Percentiles rank a stretch among this genome's conserved stretches.
Evolutionary conservation across 2,329 filamentous ascomycete genomes (phyloP).

Genomic region (Botrytis elliptica): DNA sequence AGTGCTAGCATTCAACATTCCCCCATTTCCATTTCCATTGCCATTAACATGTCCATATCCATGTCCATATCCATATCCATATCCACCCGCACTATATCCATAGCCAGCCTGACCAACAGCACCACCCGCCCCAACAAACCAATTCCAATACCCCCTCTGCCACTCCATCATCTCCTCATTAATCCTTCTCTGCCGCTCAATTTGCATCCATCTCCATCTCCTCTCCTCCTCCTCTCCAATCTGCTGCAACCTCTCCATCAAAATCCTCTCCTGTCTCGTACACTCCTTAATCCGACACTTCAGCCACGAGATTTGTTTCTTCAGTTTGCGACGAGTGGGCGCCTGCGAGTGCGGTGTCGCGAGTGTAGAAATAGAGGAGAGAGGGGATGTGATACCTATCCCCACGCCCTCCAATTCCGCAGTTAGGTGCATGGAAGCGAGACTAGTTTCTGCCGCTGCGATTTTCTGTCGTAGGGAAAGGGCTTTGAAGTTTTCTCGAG

Average conservation of each 20-base stretch:
- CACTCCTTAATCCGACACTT: constrained; percentile 46
- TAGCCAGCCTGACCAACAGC: neutral
- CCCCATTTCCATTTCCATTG: neutral
- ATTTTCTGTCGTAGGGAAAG: constrained; percentile 44
- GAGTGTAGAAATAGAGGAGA: neutral
- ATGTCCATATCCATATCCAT: neutral
- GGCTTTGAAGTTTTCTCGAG: constrained; percentile 43
- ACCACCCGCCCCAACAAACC: neutral
- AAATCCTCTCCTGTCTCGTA: constrained; percentile 47
- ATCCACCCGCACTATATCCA: neutral
- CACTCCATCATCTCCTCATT: neutral
- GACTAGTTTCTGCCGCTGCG: constrained; percentile 40
- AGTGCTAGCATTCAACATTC: neutral
- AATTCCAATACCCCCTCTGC: constrained; percentile 2
- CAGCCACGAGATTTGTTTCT: constrained; percentile 46
- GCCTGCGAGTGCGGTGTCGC: neutral
- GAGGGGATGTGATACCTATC: neutral
- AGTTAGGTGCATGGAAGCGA: constrained; percentile 21
- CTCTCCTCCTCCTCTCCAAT: constrained; percentile 53
- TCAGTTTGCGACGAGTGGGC: constrained; percentile 21
- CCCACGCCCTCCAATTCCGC: neutral
- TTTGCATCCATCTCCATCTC: constrained; percentile 40
- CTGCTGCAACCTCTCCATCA: constrained; percentile 49
- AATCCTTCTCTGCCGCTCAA: constrained; percentile 5
- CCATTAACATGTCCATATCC: neutral